Conservation (phyloP, 768 basidiomycete genomes). For the Hirschioporus abietinus region DNA sequence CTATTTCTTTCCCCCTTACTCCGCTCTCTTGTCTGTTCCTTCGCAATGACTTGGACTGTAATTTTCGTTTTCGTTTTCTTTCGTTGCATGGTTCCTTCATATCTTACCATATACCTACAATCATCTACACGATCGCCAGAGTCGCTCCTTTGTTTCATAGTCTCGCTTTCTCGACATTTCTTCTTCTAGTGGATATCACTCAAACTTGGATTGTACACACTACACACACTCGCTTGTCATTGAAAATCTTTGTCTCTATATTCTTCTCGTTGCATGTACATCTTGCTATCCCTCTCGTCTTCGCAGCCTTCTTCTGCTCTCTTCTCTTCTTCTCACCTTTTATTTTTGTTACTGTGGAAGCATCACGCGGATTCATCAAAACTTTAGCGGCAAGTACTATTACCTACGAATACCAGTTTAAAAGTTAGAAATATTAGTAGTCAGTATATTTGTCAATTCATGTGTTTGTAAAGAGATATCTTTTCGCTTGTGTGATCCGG, state of each 20-base stretch:
- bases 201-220: background rate
- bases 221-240: background rate
- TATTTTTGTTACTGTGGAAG: no score
- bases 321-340: no score
- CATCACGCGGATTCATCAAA: no score
- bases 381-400: no score
- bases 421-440: no score
- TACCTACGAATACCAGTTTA: no score
- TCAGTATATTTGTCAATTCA: no score
- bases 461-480: no score
- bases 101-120: conserved; percentile 2
- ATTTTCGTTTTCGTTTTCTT: background rate
- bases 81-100: background rate
- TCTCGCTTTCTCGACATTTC: background rate
- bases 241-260: background rate
- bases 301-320: no score
- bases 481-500: no score
- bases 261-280: background rate
- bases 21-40: background rate
- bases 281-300: background rate
- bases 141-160: background rate
- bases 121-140: no score
- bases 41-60: no score
- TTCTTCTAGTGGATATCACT: background rate
- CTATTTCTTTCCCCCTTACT: background rate